Evolutionary conservation across 345 rosid species (phyloP), one percentile per base, ranked within the genome.

Genomic region (Pelargonium nanum): DNA sequence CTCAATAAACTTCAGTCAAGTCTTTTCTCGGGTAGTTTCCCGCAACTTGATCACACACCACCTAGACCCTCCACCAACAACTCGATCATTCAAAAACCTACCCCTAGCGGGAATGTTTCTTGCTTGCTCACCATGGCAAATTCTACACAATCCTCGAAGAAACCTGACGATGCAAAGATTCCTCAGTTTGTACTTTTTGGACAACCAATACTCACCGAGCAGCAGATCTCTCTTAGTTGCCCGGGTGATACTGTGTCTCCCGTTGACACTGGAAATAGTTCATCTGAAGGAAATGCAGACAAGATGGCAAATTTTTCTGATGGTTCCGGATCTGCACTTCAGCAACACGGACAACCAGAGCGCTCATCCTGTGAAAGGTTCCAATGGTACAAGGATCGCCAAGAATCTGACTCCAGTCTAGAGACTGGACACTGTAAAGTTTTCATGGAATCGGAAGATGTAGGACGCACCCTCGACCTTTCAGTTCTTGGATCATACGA

Each of bases 181-280:
- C 72, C 80, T 23, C 92, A 71, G 65, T 66, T 86, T 15, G 68
- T 86, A 24, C 75, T 86, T 52, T 86, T 86, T 15, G 94, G 94
- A 28, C 77, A 80, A 70, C 78, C 75, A 19, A 86, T 86, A 64
- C 72, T 79, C 24, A 69, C 81, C 0, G 80, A 75, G 59, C 79
- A 73, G 67, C 87, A 67, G 63, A 70, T 74, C 66, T 78, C 79
- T 63, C 77, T 62, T 17, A 67, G 78, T 72, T 65, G 72, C 66
- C 71, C 82, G 9, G 74, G 72, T 22, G 76, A 73, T 44, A 53
- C 72, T n/a, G 75, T 55, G 22, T 74, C 75, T 0, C 61, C 70
- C 1, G 78, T 72, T 59, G 59, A 32, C 17, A 67, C 67, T 10
- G 71, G 62, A 44, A 74, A 70, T 40, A 70, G 70, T 62, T 62